phyloP scores from a whole-genome alignment of 495 filamentous ascomycete genomes.

The Aspergillus mulundensis region DNA sequence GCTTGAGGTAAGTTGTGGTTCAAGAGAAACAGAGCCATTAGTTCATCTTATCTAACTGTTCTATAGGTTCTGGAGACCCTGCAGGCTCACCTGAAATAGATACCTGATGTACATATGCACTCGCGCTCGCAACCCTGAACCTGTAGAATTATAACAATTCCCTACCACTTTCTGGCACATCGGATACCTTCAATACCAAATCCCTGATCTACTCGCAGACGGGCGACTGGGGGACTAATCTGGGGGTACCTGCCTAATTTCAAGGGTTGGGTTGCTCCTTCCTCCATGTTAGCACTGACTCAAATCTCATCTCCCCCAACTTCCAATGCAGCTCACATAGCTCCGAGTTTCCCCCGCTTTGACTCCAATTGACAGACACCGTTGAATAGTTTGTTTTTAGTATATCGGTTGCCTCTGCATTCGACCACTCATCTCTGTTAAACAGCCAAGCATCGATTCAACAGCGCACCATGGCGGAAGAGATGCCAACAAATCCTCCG shows the following conservation, averaged over 20 bases:
- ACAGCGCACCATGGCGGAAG: background rate
- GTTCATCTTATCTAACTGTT: constrained; percentile 14
- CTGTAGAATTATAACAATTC: constrained; percentile 46
- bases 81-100: constrained; percentile 71
- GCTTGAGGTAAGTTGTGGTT: constrained; percentile 68
- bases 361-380: background rate
- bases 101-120: constrained; percentile 45
- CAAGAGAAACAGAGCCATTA: background rate
- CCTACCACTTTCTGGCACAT: constrained; percentile 20
- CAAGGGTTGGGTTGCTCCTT: constrained; percentile 4
- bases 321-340: background rate
- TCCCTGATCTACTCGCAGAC: background rate
- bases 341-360: background rate
- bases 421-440: no score
- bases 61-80: constrained; percentile 67
- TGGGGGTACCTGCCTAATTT: constrained; percentile 8
- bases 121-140: constrained; percentile 29
- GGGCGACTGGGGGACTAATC: background rate
- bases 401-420: no score
- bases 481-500: background rate
- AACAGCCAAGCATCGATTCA: background rate
- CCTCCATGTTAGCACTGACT: constrained; percentile 2
- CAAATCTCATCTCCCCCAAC: background rate
- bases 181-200: constrained; percentile 11
- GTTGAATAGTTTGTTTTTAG: background rate